phyloP scores from a whole-genome alignment of 305 asterid species.

The Fraxinus albicans region DNA sequence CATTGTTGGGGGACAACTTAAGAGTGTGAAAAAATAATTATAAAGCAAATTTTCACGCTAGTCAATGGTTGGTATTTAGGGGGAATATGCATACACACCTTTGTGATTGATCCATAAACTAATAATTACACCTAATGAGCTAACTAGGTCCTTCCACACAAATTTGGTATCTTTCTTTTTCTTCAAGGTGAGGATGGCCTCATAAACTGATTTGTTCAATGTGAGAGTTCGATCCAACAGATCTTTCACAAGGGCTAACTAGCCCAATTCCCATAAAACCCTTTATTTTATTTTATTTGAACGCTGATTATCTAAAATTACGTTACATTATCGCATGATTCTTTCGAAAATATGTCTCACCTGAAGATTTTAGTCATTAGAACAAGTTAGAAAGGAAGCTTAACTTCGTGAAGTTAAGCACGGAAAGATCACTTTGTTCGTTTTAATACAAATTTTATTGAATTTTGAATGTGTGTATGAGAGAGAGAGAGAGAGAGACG shows the following conservation, averaged over 20 bases:
- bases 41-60: neutral
- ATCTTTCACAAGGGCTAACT: no score
- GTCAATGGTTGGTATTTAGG: neutral
- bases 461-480: neutral
- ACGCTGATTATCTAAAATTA: neutral
- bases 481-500: neutral
- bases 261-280: neutral
- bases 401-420: no score
- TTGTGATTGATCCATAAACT: neutral
- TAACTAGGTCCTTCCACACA: neutral
- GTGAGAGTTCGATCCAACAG: no score
- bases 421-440: neutral
- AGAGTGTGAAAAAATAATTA: neutral
- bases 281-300: no score
- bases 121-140: neutral
- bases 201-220: neutral
- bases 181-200: neutral
- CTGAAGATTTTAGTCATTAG: neutral
- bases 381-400: neutral
- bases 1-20: constrained; percentile 14
- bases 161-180: neutral
- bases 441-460: no score
- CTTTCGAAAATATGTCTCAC: neutral
- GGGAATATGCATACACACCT: neutral
- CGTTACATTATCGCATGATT: neutral